Evolutionary conservation across 2,329 filamentous ascomycete species (phyloP), one percentile per base, ranked within the genome.

Genomic region (Corynespora cassiicola): DNA sequence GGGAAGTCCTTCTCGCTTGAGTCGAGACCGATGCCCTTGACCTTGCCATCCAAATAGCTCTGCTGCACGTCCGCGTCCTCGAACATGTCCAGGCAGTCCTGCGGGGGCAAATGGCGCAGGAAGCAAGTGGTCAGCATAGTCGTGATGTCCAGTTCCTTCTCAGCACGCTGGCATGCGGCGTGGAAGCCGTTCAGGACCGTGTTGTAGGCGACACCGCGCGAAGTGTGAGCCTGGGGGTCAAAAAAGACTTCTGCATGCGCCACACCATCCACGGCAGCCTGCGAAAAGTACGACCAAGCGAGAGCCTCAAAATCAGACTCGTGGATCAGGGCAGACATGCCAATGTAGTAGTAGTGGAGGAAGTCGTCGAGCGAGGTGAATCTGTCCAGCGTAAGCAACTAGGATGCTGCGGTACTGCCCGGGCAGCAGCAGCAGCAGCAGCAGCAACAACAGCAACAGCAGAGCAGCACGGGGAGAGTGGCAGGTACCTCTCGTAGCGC

Each of bases 241-340:
- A 91, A 90, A 71, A 90, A 91, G 49, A 90, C 77, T 65, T 91
- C 87, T 10, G 85, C 85, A 58, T 91, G 87, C 31, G 80, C 75
- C 2, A 90, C 82, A 23, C 81, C 81, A 46, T 89, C 82, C 2
- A 70, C 69, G 20, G 81, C 75, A 2, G 85, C 87, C 41, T 77
- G 80, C 20, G 74, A 58, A 63, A 90, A 86, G 70, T 91, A 91
- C 46, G 80, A 78, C 73, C 81, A 87, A 5, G 85, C 86, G 8
- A 92, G 75, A 36, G 79, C 79, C 61, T 87, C 84, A 56, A 88
- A 91, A 68, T 91, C 88, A n/a, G 73, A 68, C 12, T 76, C 71
- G 5, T 78, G 76, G 41, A 84, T 70, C 15, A 91, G 78, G 2
- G 86, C 86, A 26, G 78, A 80, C 78, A 90, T 87, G 59, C 84